phyloP scores from a whole-genome alignment of 257 asterid species.

The Perilla frutescens region DNA sequence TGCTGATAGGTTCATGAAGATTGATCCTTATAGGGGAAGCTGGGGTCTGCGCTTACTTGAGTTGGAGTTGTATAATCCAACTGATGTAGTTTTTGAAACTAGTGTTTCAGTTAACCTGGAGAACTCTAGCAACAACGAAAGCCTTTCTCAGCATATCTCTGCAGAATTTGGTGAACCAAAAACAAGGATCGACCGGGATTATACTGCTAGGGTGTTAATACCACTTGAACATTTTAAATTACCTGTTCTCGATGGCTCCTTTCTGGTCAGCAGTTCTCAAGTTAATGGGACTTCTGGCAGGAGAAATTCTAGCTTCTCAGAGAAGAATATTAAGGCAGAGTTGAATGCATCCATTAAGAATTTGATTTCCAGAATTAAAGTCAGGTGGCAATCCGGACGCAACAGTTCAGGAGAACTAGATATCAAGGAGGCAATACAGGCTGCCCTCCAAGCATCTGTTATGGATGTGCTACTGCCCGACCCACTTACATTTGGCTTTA shows the following conservation, averaged over 20 bases:
- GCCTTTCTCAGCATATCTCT: constrained; percentile 34
- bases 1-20: constrained; percentile 81
- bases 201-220: constrained; percentile 89
- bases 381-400: constrained; percentile 99
- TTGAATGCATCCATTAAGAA: constrained; percentile 79
- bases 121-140: constrained; percentile 48
- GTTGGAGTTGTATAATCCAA: constrained; percentile 90
- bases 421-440: constrained; percentile 89
- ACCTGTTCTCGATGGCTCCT: constrained; percentile 91
- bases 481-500: constrained; percentile 95
- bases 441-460: constrained; percentile 93
- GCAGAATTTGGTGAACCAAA: constrained; percentile 71
- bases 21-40: constrained; percentile 99
- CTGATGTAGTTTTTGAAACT: constrained; percentile 93
- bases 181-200: constrained; percentile 95
- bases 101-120: constrained; percentile 85
- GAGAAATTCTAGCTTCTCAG: constrained; percentile 75
- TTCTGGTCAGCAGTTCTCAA: constrained; percentile 64
- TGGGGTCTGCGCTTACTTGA: constrained; percentile 99
- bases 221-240: constrained; percentile 95
- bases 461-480: constrained; percentile 97
- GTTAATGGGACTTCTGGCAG: constrained; percentile 45
- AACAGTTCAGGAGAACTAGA: constrained; percentile 95
- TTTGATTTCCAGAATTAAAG: constrained; percentile 86
- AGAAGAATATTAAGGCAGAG: constrained; percentile 79